A percentile compares a stretch with the other conserved stretches of the same genome.
These are phyloP conservation scores for Pyrus pyrifolia DNA, from an alignment of 306 rosid species.

Conservation along the genomic window DNA sequence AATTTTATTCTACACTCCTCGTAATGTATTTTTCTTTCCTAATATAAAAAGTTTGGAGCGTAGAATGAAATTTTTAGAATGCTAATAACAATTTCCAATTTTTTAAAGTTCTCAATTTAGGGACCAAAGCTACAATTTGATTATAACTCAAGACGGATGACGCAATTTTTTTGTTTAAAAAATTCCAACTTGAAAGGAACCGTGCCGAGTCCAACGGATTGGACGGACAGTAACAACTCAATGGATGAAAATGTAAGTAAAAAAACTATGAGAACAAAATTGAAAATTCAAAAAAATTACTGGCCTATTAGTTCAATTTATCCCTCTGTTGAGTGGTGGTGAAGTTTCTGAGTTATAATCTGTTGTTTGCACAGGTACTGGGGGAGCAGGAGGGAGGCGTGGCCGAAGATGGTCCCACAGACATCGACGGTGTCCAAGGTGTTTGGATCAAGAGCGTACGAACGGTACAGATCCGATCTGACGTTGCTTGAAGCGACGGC, in stretches of 20 bases:
- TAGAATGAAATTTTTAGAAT: too few species aligned
- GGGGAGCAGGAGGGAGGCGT: constrained; percentile 65
- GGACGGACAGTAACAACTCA: too few species aligned
- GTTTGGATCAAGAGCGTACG: constrained; percentile 65
- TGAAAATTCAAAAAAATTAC: background rate
- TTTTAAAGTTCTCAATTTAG: too few species aligned
- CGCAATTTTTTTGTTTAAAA: too few species aligned
- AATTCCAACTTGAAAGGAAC: too few species aligned
- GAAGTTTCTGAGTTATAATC: background rate
- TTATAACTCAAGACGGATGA: too few species aligned
- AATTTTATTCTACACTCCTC: too few species aligned
- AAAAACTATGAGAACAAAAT: background rate
- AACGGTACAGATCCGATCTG: constrained; percentile 70
- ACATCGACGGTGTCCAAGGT: constrained; percentile 66
- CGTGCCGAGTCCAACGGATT: too few species aligned
- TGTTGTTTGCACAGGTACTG: constrained; percentile 40
- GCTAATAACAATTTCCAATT: too few species aligned
- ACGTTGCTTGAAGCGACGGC: constrained; percentile 64
- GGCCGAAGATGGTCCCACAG: constrained; percentile 92
- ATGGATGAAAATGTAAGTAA: background rate
- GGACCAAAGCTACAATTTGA: too few species aligned
- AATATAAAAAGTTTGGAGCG: too few species aligned
- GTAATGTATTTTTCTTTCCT: too few species aligned
- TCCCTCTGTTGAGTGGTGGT: background rate
- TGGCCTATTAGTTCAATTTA: background rate